Evolutionary conservation across 2,329 filamentous ascomycete species (phyloP).

Genomic region (Coniella lustricola): DNA sequence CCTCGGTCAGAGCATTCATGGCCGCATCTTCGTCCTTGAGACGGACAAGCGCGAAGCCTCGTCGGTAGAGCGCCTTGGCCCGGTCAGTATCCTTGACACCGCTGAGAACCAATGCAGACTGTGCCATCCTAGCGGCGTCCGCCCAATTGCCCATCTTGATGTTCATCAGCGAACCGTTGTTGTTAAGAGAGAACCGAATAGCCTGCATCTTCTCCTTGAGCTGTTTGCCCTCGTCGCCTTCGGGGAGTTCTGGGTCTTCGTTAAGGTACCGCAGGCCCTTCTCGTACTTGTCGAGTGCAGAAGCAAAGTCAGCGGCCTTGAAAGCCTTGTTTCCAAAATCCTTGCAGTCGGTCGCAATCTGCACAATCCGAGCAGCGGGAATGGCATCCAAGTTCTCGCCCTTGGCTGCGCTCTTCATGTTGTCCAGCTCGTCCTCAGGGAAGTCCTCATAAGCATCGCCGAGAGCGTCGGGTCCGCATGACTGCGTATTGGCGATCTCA

Average conservation of each 20-base stretch:
- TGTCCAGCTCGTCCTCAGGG: conserved; percentile 68
- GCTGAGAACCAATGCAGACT: conserved; percentile 62
- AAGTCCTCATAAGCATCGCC: conserved; percentile 95
- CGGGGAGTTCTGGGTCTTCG: conserved; percentile 68
- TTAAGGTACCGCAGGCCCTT: conserved; percentile 87
- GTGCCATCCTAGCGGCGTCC: conserved; percentile 64
- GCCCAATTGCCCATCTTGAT: conserved; percentile 69
- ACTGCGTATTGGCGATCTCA: conserved; percentile 59
- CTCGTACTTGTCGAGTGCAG: conserved; percentile 85
- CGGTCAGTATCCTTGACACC: conserved; percentile 67
- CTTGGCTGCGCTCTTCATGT: conserved; percentile 14
- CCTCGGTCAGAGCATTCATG: conserved; percentile 66
- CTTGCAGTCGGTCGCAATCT: conserved; percentile 81
- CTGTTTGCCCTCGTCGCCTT: conserved; percentile 39
- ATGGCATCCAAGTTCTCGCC: conserved; percentile 45
- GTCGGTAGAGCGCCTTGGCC: conserved; percentile 83
- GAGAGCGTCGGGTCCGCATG: conserved; percentile 67
- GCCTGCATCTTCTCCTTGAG: conserved; percentile 60
- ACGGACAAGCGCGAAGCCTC: conserved; percentile 66
- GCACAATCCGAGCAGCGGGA: conserved; percentile 60
- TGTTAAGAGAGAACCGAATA: conserved; percentile 79
- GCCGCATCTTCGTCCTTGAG: conserved; percentile 82
- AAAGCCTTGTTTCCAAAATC: conserved; percentile 89
- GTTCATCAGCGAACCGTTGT: conserved; percentile 79
- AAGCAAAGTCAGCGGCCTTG: conserved; percentile 63